These are phyloP conservation scores for Colletotrichum tropicale DNA, from an alignment of 2,329 filamentous ascomycete species.

Conservation along the genomic window DNA sequence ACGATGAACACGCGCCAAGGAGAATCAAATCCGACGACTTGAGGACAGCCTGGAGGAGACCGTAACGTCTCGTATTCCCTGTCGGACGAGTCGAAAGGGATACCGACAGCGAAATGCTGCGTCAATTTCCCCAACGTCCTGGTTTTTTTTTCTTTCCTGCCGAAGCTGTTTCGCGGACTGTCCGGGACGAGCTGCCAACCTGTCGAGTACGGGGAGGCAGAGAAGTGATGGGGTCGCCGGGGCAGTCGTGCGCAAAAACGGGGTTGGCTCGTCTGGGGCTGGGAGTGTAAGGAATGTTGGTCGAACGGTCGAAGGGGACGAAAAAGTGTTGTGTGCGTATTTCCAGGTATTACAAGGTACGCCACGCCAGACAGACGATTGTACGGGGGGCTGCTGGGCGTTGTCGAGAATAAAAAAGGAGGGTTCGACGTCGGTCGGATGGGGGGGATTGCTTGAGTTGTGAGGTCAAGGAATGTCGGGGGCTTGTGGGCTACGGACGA, in stretches of 20 bases:
- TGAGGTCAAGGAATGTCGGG: slow-evolving; percentile 25
- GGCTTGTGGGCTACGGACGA: slow-evolving; percentile 16
- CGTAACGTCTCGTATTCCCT: slow-evolving; percentile 9
- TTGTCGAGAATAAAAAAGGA: slow-evolving; percentile 18
- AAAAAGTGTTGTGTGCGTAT: slow-evolving; percentile 8
- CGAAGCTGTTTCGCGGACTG: not conserved
- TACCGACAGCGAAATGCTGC: not conserved
- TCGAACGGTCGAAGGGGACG: slow-evolving; percentile 7
- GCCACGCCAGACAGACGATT: slow-evolving; percentile 12
- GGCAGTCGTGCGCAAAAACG: slow-evolving; percentile 3
- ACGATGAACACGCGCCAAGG: not conserved
- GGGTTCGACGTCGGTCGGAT: slow-evolving; percentile 17
- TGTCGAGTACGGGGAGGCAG: slow-evolving; percentile 1
- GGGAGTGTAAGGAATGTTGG: slow-evolving; percentile 16
- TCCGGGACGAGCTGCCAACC: not conserved
- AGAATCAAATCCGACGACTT: not conserved
- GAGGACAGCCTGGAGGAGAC: slow-evolving; percentile 3
- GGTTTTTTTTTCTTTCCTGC: not conserved
- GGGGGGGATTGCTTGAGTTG: not conserved
- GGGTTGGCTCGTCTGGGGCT: not conserved
- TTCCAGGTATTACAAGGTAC: slow-evolving; percentile 23
- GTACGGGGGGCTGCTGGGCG: slow-evolving; percentile 4
- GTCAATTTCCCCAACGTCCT: not conserved
- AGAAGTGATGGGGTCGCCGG: not conserved
- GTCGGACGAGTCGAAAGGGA: not conserved